These are phyloP conservation scores for Tetradesmus obliquus DNA, from an alignment of 139 green algal species.

Conservation along the genomic window DNA sequence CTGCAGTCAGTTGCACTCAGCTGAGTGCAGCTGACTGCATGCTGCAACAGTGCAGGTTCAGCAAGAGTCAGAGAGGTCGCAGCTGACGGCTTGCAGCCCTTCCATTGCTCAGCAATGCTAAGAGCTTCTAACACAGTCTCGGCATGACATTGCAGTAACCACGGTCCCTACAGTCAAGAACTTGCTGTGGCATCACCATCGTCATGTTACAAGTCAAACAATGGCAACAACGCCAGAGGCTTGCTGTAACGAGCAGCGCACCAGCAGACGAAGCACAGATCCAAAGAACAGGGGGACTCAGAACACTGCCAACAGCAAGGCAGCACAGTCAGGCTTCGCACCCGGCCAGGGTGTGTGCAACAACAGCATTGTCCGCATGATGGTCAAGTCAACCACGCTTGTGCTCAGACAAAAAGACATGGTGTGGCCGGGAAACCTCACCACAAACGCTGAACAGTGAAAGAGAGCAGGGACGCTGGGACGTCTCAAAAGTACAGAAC, in stretches of 20 bases:
- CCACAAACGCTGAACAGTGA: not conserved
- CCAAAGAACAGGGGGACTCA: not conserved
- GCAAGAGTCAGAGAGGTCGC: too few relatives aligned
- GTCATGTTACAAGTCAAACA: too few relatives aligned
- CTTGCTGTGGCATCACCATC: too few relatives aligned
- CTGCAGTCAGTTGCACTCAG: too few relatives aligned
- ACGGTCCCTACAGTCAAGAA: too few relatives aligned
- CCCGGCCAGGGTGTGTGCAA: not conserved
- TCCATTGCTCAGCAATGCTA: too few relatives aligned
- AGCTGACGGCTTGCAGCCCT: too few relatives aligned
- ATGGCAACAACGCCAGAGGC: not conserved
- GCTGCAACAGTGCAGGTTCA: too few relatives aligned
- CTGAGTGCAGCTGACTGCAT: too few relatives aligned
- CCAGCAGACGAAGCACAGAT: not conserved
- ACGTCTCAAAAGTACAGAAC: not conserved
- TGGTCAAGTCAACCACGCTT: not conserved
- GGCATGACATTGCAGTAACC: too few relatives aligned
- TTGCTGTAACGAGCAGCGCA: not conserved
- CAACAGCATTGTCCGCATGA: not conserved
- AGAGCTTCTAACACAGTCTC: too few relatives aligned
- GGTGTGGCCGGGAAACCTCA: not conserved
- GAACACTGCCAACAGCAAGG: not conserved
- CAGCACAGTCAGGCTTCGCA: not conserved
- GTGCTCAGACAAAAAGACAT: not conserved
- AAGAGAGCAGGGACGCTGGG: not conserved